These are phyloP conservation scores for Thielaviopsis ethacetica DNA, from an alignment of 2,329 filamentous ascomycete species.

Conservation along the genomic window DNA sequence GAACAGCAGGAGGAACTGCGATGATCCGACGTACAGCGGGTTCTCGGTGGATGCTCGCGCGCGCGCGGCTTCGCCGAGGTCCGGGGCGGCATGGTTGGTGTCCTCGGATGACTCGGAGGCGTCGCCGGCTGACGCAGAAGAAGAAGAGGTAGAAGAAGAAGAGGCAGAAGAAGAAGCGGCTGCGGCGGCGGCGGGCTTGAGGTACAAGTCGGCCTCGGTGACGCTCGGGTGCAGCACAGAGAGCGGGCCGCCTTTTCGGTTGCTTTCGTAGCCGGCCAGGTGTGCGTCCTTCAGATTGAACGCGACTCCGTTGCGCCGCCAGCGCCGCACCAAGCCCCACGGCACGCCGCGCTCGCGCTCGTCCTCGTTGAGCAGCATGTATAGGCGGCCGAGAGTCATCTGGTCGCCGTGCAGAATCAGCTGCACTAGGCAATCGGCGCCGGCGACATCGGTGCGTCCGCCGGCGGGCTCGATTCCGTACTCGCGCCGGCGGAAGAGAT, in stretches of 20 bases:
- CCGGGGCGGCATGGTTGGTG: not conserved
- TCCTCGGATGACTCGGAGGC: not conserved
- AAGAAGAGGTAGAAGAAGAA: too few species aligned
- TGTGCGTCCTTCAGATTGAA: slow-evolving; percentile 9
- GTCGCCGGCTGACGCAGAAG: not conserved
- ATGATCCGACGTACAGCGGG: slow-evolving; percentile 1
- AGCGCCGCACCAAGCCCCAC: slow-evolving; percentile 14
- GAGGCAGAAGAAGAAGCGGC: too few species aligned
- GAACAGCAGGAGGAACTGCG: slow-evolving; percentile 8
- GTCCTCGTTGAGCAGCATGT: slow-evolving; percentile 25
- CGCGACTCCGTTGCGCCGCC: slow-evolving; percentile 11
- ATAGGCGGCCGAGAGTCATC: slow-evolving; percentile 17
- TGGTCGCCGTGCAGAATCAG: slow-evolving; percentile 19
- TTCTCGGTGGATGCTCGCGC: slow-evolving; percentile 1
- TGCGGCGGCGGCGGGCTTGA: slow-evolving; percentile 1
- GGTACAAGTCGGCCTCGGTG: slow-evolving; percentile 5
- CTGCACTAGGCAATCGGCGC: slow-evolving; percentile 16
- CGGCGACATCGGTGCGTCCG: not conserved
- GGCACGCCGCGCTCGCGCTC: slow-evolving; percentile 21
- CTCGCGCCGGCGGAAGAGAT: slow-evolving; percentile 9
- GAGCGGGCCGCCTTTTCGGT: not conserved
- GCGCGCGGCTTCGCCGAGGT: not conserved
- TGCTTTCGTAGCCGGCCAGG: not conserved
- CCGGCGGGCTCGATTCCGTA: slow-evolving; percentile 6
- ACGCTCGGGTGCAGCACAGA: not conserved